Percentiles rank a stretch among this genome's conserved stretches.
These are phyloP conservation scores for Kwoniella pini DNA, from an alignment of 768 basidiomycete species.

Conservation along the genomic window DNA sequence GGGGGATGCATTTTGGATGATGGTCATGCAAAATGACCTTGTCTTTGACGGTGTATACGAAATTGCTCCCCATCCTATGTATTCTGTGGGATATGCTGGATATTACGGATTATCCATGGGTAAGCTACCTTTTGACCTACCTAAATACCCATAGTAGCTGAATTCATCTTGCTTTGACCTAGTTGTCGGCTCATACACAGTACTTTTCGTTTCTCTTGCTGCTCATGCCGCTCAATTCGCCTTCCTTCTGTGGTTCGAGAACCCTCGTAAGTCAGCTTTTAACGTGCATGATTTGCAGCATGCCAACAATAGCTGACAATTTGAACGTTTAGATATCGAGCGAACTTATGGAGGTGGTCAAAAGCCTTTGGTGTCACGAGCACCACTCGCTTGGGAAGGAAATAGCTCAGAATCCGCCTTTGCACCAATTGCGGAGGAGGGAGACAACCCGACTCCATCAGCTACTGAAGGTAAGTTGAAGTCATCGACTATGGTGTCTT, in stretches of 20 bases:
- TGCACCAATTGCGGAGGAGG: constrained; percentile 13
- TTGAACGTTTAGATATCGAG: constrained; percentile 69
- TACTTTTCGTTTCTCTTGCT: constrained; percentile 88
- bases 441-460: constrained; percentile 38
- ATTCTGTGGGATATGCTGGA: constrained; percentile 70
- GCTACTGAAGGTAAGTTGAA: constrained; percentile 49
- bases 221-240: constrained; percentile 96
- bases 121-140: constrained; percentile 22
- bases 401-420: constrained; percentile 12
- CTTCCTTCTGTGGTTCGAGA: constrained; percentile 93
- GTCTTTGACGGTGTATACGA: constrained; percentile 99
- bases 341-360: constrained; percentile 83
- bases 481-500: not conserved
- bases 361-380: constrained; percentile 83
- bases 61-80: constrained; percentile 71
- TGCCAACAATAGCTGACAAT: too few relatives aligned
- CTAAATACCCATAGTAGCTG: too few relatives aligned
- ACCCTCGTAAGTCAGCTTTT: constrained; percentile 71
- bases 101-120: constrained; percentile 90
- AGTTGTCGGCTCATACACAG: constrained; percentile 57
- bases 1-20: constrained; percentile 59
- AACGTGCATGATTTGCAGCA: too few relatives aligned
- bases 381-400: constrained; percentile 58
- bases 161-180: too few relatives aligned
- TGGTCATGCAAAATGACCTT: constrained; percentile 60